These are phyloP conservation scores for Hypholoma sublateritium DNA, from an alignment of 768 basidiomycete genomes.

Conservation along the genomic window DNA sequence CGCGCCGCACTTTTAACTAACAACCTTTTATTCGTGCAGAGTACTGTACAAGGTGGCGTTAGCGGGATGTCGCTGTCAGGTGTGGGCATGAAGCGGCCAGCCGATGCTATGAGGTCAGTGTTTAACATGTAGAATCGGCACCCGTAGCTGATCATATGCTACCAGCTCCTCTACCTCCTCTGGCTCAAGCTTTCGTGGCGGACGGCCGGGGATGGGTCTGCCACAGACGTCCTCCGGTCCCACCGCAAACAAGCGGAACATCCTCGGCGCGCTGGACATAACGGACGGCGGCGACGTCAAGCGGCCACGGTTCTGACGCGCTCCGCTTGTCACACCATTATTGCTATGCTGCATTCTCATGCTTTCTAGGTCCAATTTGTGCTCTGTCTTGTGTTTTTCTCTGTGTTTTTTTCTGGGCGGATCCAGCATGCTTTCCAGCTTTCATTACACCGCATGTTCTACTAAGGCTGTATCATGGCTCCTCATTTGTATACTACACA, in stretches of 20 bases:
- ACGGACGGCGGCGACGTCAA: constrained; percentile 44
- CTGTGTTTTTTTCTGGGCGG: too few species aligned
- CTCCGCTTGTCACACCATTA: background rate
- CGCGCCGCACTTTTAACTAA: background rate
- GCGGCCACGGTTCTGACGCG: background rate
- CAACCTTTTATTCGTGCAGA: constrained; percentile 6
- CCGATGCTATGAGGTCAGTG: constrained; percentile 26
- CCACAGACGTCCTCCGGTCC: constrained; percentile 26
- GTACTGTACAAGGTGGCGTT: constrained; percentile 6
- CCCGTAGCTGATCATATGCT: background rate
- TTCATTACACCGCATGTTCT: too few species aligned
- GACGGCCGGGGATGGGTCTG: constrained; percentile 38
- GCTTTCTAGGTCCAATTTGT: background rate
- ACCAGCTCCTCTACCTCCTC: constrained; percentile 11
- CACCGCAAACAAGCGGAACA: constrained; percentile 25
- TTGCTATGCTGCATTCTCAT: background rate
- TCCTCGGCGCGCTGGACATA: constrained; percentile 36
- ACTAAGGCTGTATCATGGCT: too few species aligned
- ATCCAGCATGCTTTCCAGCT: too few species aligned
- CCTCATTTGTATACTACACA: too few species aligned
- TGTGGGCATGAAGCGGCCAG: constrained; percentile 33
- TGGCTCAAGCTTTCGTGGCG: constrained; percentile 27
- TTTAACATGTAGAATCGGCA: background rate
- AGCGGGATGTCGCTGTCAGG: constrained; percentile 8
- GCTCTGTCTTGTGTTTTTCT: background rate